These are phyloP conservation scores for Stipa capillata DNA, from an alignment of 176 grass and related monocot genomes.

Conservation along the genomic window DNA sequence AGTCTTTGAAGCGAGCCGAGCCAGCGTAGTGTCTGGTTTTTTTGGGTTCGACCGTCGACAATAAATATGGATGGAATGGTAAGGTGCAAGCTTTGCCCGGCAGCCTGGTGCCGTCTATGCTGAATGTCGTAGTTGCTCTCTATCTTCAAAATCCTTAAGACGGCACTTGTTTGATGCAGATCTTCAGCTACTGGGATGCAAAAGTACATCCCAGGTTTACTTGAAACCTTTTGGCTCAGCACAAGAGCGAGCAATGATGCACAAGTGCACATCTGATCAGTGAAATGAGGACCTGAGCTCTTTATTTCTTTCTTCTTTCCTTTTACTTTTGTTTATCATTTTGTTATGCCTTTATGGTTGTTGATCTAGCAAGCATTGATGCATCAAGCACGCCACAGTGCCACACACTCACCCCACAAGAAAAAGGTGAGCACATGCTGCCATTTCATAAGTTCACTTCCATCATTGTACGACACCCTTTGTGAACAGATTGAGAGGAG, in stretches of 20 bases:
- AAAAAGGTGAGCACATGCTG: slow-evolving; percentile 5
- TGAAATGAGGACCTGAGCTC: neutral
- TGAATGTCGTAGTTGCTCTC: too few relatives aligned
- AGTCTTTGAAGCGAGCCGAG: too few relatives aligned
- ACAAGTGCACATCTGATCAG: neutral
- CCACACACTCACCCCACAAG: neutral
- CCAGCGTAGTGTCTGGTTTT: too few relatives aligned
- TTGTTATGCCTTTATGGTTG: neutral
- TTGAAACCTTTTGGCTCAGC: neutral
- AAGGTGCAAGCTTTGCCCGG: too few relatives aligned
- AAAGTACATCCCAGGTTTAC: neutral
- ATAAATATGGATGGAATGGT: too few relatives aligned
- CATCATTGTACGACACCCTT: neutral
- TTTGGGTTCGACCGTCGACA: too few relatives aligned
- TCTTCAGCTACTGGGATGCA: neutral
- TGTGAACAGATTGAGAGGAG: too few relatives aligned
- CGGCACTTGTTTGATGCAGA: neutral
- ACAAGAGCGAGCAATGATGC: neutral
- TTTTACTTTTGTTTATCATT: neutral
- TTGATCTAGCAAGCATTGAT: too few relatives aligned
- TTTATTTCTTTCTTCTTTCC: neutral
- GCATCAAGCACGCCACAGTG: too few relatives aligned
- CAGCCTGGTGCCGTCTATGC: neutral
- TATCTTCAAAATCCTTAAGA: too few relatives aligned
- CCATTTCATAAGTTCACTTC: slow-evolving; percentile 1